Conservation (phyloP, 345 rosid genomes). For the Dimocarpus longan region DNA sequence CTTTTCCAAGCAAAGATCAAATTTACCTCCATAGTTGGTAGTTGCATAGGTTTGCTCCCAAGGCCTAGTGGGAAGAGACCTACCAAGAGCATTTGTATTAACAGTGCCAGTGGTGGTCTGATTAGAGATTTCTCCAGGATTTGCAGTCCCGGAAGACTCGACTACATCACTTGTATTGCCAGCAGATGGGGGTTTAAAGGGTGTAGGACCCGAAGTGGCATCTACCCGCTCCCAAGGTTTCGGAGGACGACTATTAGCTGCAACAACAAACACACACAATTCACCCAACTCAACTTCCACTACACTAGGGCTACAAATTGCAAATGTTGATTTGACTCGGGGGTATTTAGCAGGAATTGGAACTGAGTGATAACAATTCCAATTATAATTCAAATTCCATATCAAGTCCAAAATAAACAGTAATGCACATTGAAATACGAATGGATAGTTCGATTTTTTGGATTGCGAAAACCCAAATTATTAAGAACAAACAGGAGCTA, state of each 20-base stretch:
- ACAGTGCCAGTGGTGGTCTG: conserved; percentile 36
- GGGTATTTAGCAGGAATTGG: not conserved
- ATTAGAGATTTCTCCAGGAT: conserved; percentile 70
- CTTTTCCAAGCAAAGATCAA: conserved; percentile 1
- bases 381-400: not conserved
- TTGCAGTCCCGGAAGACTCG: conserved; percentile 94
- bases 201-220: conserved; percentile 18
- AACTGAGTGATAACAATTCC: not conserved
- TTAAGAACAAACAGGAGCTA: too few relatives aligned
- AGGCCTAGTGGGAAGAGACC: conserved; percentile 85
- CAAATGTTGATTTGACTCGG: too few relatives aligned
- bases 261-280: not conserved
- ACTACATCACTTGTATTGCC: conserved; percentile 30
- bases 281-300: not conserved
- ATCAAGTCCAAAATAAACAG: not conserved
- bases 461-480: too few relatives aligned
- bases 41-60: conserved; percentile 76
- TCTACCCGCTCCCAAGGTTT: conserved; percentile 29
- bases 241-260: conserved; percentile 20
- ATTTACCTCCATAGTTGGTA: conserved; percentile 53
- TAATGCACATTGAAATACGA: not conserved
- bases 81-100: conserved; percentile 52
- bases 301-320: not conserved
- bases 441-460: too few relatives aligned
- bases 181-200: conserved; percentile 27